Base-by-base conservation (phyloP, 2,329 filamentous ascomycete genomes). In the Fusarium heterosporum region DNA sequence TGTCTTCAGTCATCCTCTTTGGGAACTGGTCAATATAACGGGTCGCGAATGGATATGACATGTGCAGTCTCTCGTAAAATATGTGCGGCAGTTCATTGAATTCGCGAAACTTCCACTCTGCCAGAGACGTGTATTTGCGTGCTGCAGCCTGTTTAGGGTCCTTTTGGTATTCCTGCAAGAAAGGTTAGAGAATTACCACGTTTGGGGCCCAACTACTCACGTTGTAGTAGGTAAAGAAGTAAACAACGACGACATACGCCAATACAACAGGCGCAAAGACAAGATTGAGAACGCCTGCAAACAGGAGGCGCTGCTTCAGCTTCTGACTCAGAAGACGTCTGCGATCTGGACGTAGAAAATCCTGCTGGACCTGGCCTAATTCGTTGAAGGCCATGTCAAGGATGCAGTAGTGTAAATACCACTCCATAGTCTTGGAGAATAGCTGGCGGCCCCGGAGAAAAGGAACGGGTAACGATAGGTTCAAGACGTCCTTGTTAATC, bases 61-160 rank as follows among this genome's bases (percentile, higher is more conserved):
- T 96, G 68, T 97, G 94, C 40, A 95, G 83, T 19, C 96, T 89
- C 67, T 95, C 92, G 61, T 93, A 87, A 73, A 98, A 99, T 3
- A 98, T 84, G 77, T 99, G 96, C 56, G 91, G 90, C 2, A 99
- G 84, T 77, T 99, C 96, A 73, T 99, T 99, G 84, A 98, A 99
- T 76, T 98, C 95, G 46, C 96, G 90, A 66, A 99, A 97, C 73
- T 97, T 98, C 96, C 96, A 99, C 76, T 97, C 92, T 0, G 96
- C 96, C 49, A 97, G 86, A 2, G 93, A 92, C 0, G 95, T 98
- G 75, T 97, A 99, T 68, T 93, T 90, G 39, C 96, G 89, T 16
- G 78, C 77, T 10, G 93, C 90, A n/a, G 92, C 91, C 36, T 97
- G 87, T 65, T 93, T 90, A 1, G 93, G 95, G 65, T 97, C 97